Percentiles rank a stretch among this genome's conserved stretches.
These are phyloP conservation scores for Mortierella sp. DNA, from an alignment of 371 early-diverging fungal genomes.

Conservation along the genomic window DNA sequence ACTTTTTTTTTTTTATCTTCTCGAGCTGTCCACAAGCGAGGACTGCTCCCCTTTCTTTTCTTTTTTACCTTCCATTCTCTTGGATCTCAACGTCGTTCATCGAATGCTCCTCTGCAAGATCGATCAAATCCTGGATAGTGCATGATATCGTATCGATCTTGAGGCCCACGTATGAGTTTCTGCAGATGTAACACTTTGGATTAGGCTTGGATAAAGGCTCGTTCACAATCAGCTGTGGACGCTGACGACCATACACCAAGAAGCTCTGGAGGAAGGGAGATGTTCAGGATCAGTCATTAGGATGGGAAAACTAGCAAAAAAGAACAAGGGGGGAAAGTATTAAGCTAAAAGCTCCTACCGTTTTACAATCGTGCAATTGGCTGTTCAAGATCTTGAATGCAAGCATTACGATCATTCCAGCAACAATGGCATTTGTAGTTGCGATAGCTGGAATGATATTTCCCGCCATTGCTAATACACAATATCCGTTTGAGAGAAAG, in stretches of 20 bases:
- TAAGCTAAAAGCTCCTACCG: conserved; percentile 53
- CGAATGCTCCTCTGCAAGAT: conserved; percentile 52
- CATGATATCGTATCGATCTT: conserved; percentile 57
- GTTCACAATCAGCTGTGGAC: conserved; percentile 59
- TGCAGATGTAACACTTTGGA: conserved; percentile 68
- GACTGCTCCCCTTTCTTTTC: not conserved
- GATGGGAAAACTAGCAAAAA: not conserved
- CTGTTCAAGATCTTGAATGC: conserved; percentile 79
- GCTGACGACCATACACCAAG: conserved; percentile 61
- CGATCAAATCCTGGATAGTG: conserved; percentile 64
- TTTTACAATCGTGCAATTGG: conserved; percentile 61
- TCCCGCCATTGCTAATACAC: conserved; percentile 89
- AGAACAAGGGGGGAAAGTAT: not conserved
- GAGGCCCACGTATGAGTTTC: conserved; percentile 58
- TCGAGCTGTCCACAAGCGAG: not conserved
- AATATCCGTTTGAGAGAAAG: too few relatives aligned
- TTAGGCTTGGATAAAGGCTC: conserved; percentile 67
- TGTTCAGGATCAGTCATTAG: not conserved
- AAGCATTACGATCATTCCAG: conserved; percentile 93
- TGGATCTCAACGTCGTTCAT: conserved; percentile 61
- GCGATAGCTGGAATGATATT: conserved; percentile 99
- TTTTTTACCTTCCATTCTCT: conserved; percentile 67
- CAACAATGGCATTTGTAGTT: conserved; percentile 99
- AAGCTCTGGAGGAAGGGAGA: conserved; percentile 56
- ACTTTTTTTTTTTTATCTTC: not conserved